Base-by-base conservation (phyloP, 2,329 filamentous ascomycete species). In the Phialophora macrospora region DNA sequence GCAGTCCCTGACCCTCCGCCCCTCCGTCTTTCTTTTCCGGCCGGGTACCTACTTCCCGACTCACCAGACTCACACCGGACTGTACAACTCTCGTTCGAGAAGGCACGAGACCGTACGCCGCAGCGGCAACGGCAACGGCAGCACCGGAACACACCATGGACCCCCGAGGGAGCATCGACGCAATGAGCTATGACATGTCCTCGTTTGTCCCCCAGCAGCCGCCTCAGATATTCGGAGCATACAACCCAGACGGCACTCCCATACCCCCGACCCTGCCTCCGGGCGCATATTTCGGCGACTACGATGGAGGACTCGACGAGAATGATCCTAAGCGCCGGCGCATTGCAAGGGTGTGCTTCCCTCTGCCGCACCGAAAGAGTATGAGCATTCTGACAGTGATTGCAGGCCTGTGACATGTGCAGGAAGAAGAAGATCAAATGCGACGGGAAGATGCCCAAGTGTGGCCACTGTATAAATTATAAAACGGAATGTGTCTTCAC, bases 401-500 rank as follows among this genome's bases (percentile, higher is more conserved):
- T 70, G 54, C 73, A 93, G 91, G 93, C 93, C 59, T 97, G 93
- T 80, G 93, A 97, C 74, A 96, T 96, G 93, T 98, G 94, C 77
- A 86, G 93, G 73, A 97, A 96, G 81, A 90, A 90, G 80, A 84
- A 92, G 80, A 97, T 98, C 80, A 98, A 98, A 81, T 98, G 94
- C 79, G 95, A 98, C 76, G 94, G 95, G 72, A 97, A 96, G 80
- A 87, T 96, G 80, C 94, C 95, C 44, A 88, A 93, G 67, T 99
- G 95, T 79, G 93, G 92, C 7, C 95, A 98, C 79, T 99, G 94
- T 78, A 90, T 90, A 77, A 98, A 97, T 78, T 97, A 97, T 83
- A 97, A 97, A 84, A 97, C 93, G 4, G 93, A 97, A 73, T 99
- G 94, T 78, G 87, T 97, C 72, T 98, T 98, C 76, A 98, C 95